Percentiles rank a stretch among this genome's conserved stretches.
phyloP scores from a whole-genome alignment of 352 stramenopile species.

The Saprolegnia parasitica region DNA sequence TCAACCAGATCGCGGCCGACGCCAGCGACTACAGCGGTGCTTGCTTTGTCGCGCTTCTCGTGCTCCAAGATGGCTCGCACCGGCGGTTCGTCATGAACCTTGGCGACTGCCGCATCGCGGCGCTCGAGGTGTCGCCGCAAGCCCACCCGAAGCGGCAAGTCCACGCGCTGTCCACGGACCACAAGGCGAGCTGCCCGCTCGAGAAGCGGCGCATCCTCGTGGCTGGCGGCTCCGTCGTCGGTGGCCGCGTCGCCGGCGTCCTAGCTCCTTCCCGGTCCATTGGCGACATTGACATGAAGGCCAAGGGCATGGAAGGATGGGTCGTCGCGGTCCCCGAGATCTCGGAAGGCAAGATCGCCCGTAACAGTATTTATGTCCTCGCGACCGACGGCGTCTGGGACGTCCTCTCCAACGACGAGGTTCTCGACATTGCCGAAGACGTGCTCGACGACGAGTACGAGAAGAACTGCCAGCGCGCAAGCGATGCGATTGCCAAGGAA shows the following conservation, averaged over 20 bases:
- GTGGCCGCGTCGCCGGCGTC: constrained; percentile 66
- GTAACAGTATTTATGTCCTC: constrained; percentile 47
- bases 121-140: constrained; percentile 1
- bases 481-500: constrained; percentile 49
- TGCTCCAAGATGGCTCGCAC: constrained; percentile 44
- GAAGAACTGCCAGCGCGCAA: constrained; percentile 37
- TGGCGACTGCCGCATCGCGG: constrained; percentile 56
- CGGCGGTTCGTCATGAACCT: constrained; percentile 63
- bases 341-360: constrained; percentile 40
- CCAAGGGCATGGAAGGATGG: constrained; percentile 61
- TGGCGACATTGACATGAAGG: constrained; percentile 81
- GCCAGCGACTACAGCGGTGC: constrained; percentile 57
- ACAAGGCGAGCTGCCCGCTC: constrained; percentile 55
- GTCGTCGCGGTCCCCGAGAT: constrained; percentile 71
- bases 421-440: constrained; percentile 45
- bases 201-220: constrained; percentile 57
- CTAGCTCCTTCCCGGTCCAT: constrained; percentile 80
- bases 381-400: constrained; percentile 74
- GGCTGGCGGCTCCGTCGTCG: constrained; percentile 62
- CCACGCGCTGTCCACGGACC: constrained; percentile 52
- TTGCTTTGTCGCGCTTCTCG: constrained; percentile 53
- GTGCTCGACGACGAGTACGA: constrained; percentile 31
- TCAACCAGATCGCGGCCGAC: constrained; percentile 38
- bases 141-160: constrained; percentile 6
- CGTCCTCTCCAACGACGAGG: constrained; percentile 55